Evolutionary conservation across 768 basidiomycete genomes (phyloP).

Genomic region (Ephemerocybe angulata): DNA sequence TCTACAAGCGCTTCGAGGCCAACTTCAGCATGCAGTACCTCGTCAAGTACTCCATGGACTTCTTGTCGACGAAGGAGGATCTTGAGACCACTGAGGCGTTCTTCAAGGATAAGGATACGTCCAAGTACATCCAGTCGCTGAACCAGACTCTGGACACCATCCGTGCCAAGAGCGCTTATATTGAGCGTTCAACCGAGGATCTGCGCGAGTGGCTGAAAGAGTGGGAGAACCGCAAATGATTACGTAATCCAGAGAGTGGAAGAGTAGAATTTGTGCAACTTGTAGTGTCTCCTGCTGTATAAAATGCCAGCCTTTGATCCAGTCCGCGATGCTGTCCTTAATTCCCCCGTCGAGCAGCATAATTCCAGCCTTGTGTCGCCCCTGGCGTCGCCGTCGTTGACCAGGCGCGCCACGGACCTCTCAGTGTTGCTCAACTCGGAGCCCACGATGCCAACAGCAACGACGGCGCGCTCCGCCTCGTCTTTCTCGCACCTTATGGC

Average conservation of each 20-base stretch:
- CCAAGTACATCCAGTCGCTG: slow-evolving; percentile 62
- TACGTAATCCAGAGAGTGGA: slow-evolving; percentile 1
- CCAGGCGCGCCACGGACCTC: slow-evolving; percentile 35
- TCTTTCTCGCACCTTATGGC: not conserved
- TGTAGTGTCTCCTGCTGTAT: slow-evolving; percentile 10
- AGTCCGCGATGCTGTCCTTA: slow-evolving; percentile 81
- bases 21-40: slow-evolving; percentile 57
- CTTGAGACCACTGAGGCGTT: slow-evolving; percentile 57
- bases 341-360: slow-evolving; percentile 58
- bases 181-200: slow-evolving; percentile 63
- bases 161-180: slow-evolving; percentile 54
- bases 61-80: slow-evolving; percentile 68
- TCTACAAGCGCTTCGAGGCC: slow-evolving; percentile 67
- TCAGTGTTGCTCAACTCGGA: not conserved
- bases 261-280: slow-evolving; percentile 4
- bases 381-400: slow-evolving; percentile 43
- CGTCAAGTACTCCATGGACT: slow-evolving; percentile 39
- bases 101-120: slow-evolving; percentile 75
- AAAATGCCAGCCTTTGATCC: slow-evolving; percentile 78
- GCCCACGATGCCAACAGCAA: not conserved
- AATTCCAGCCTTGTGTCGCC: slow-evolving; percentile 30
- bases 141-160: slow-evolving; percentile 70
- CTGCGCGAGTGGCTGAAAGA: slow-evolving; percentile 50
- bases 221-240: slow-evolving; percentile 26
- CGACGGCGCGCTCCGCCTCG: not conserved